A percentile compares a stretch with the other conserved stretches of the same genome.
Evolutionary conservation across 768 basidiomycete species (phyloP).

Genomic region (Serendipita sp.): DNA sequence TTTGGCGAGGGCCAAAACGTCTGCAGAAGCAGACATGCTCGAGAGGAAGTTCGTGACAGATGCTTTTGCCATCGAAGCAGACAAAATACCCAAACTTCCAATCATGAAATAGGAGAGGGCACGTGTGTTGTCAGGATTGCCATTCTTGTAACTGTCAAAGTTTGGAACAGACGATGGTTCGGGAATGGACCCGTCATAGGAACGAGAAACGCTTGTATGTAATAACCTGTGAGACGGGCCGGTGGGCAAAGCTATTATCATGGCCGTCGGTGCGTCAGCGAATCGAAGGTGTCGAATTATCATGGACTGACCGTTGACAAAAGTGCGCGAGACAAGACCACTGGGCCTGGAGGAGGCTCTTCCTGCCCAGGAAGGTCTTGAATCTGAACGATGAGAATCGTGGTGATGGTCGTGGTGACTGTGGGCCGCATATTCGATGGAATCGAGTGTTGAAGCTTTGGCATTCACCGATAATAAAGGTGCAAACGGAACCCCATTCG

Average conservation of each 20-base stretch:
- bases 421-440: constrained; percentile 27
- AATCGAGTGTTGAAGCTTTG: constrained; percentile 33
- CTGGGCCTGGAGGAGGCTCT: constrained; percentile 33
- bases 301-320: constrained; percentile 35
- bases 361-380: constrained; percentile 45
- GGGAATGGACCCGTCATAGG: constrained; percentile 25
- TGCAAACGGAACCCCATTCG: constrained; percentile 54
- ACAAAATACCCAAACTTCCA: constrained; percentile 79
- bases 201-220: constrained; percentile 50
- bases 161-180: constrained; percentile 66
- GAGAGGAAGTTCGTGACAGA: constrained; percentile 84
- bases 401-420: constrained; percentile 35
- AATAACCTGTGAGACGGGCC: constrained; percentile 47
- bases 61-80: constrained; percentile 88
- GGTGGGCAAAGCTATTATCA: constrained; percentile 32
- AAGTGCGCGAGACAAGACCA: constrained; percentile 50
- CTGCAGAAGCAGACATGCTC: constrained; percentile 93
- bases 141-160: constrained; percentile 63
- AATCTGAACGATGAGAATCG: constrained; percentile 39
- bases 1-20: constrained; percentile 95
- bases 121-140: constrained; percentile 48
- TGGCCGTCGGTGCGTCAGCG: constrained; percentile 7
- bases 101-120: constrained; percentile 81
- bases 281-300: not conserved
- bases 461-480: constrained; percentile 58